phyloP scores from a whole-genome alignment of 192 early-diverging fungal species.

The Entophlyctis helioformis region DNA sequence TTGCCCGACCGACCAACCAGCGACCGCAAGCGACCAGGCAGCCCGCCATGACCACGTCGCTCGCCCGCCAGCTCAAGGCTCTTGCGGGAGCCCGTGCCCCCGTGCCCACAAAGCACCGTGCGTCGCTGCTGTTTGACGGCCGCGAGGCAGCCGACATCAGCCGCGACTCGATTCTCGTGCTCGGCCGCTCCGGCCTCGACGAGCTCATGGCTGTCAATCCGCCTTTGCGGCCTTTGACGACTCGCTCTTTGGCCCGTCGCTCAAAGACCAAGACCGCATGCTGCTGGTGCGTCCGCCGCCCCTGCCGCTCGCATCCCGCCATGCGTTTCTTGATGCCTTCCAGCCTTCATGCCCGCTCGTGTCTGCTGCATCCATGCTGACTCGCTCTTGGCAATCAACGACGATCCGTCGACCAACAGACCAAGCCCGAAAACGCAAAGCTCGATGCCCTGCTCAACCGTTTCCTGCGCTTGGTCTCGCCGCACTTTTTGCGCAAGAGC shows the following conservation, averaged over 20 bases:
- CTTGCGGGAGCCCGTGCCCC: conserved; percentile 7
- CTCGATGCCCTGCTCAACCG: conserved; percentile 62
- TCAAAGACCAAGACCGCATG: conserved; percentile 68
- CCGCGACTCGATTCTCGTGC: conserved; percentile 70
- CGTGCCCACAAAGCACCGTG: conserved; percentile 38
- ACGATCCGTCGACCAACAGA: conserved; percentile 31
- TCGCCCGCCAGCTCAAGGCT: conserved; percentile 11
- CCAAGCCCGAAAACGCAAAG: conserved; percentile 64
- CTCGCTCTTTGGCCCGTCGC: conserved; percentile 68
- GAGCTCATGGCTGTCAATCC: conserved; percentile 59
- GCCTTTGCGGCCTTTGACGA: conserved; percentile 52
- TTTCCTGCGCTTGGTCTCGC: conserved; percentile 70
- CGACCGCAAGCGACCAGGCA: too few relatives aligned
- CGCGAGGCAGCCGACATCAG: conserved; percentile 83
- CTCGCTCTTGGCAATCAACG: too few relatives aligned
- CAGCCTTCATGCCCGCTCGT: too few relatives aligned
- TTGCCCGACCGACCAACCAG: too few relatives aligned
- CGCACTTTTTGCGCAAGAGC: conserved; percentile 73
- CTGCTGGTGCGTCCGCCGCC: conserved; percentile 36
- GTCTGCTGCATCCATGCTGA: too few relatives aligned
- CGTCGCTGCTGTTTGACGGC: conserved; percentile 71
- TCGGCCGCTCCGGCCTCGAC: conserved; percentile 66
- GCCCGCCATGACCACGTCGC: too few relatives aligned
- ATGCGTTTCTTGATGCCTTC: too few relatives aligned
- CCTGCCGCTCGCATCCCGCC: too few relatives aligned